phyloP scores from a whole-genome alignment of 2,329 filamentous ascomycete species.

The Neurospora crassa region DNA sequence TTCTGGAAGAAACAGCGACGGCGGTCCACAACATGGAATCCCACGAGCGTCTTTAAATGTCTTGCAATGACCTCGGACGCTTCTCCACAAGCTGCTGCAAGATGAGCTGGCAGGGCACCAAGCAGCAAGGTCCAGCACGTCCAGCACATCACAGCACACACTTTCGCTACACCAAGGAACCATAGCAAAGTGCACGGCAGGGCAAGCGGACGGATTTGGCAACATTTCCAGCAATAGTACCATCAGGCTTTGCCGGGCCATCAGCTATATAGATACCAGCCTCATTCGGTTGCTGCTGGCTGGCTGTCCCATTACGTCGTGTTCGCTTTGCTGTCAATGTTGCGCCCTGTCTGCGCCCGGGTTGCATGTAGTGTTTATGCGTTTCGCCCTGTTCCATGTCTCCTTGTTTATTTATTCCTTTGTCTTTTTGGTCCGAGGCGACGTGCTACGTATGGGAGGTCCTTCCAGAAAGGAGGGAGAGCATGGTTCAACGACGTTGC shows the following conservation, averaged over 20 bases:
- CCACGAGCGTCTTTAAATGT: constrained; percentile 14
- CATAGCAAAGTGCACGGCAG: background rate
- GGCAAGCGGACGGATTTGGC: background rate
- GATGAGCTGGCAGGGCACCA: constrained; percentile 26
- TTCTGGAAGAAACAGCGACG: constrained; percentile 2
- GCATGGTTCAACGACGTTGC: background rate
- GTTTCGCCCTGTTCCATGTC: background rate
- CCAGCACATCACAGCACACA: constrained; percentile 1
- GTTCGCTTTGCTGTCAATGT: constrained; percentile 8
- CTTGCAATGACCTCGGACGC: constrained; percentile 10
- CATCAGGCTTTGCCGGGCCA: background rate
- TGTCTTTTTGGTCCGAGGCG: background rate
- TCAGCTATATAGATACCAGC: constrained; percentile 11
- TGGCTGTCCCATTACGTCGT: constrained; percentile 14
- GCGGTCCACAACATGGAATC: constrained; percentile 1
- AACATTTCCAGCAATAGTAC: background rate
- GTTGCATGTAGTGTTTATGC: background rate
- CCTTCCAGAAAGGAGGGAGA: background rate
- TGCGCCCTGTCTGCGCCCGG: constrained; percentile 1
- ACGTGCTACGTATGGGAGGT: background rate
- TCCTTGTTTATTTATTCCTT: background rate
- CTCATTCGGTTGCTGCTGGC: constrained; percentile 7
- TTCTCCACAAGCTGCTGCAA: constrained; percentile 26
- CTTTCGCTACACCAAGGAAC: background rate
- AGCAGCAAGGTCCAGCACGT: background rate